Percentiles rank a stretch among this genome's conserved stretches.
phyloP scores from a whole-genome alignment of 78 protist genomes.

The Dictyostelium capitatum region DNA sequence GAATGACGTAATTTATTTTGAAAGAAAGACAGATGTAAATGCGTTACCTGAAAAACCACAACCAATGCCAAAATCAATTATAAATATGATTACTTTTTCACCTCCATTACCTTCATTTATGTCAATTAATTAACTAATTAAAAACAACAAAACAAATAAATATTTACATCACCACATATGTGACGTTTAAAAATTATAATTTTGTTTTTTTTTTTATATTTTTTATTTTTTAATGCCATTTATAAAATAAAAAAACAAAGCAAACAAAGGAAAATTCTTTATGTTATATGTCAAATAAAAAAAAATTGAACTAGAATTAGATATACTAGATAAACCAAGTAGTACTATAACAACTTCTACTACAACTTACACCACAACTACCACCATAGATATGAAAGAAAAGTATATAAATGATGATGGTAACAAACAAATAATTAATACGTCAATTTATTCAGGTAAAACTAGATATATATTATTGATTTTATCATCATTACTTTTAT shows the following conservation, averaged over 20 bases:
- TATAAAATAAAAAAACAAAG: background rate
- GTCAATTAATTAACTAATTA: background rate
- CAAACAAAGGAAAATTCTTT: background rate
- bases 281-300: background rate
- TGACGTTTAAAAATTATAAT: too few species aligned
- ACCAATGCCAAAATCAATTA: conserved; percentile 42
- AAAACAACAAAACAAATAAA: background rate
- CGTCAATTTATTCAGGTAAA: conserved; percentile 3
- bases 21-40: conserved; percentile 39
- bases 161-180: too few species aligned
- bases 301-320: background rate
- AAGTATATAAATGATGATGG: background rate
- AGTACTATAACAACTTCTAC: background rate
- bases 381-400: background rate
- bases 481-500: conserved; percentile 43
- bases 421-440: too few species aligned
- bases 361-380: too few species aligned
- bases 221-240: background rate
- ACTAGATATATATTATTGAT: conserved; percentile 18
- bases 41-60: conserved; percentile 5
- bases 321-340: background rate
- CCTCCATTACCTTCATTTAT: conserved; percentile 59
- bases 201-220: too few species aligned
- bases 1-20: conserved; percentile 61
- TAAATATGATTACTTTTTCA: background rate